Evolutionary conservation across 345 rosid species (phyloP).

Genomic region (Pelargonium nanum): DNA sequence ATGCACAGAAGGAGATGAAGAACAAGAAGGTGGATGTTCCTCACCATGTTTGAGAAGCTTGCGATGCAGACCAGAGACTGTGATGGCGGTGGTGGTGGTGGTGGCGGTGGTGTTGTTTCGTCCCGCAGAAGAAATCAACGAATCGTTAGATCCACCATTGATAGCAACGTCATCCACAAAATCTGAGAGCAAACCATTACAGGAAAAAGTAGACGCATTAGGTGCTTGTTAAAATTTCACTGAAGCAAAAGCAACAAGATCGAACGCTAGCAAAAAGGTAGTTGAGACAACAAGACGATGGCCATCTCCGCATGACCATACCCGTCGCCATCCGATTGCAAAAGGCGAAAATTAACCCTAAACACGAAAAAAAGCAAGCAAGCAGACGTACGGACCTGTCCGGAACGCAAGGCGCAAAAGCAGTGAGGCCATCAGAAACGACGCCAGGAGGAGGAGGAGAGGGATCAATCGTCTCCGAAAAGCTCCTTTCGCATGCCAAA

Average conservation of each 20-base stretch:
- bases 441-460: background rate
- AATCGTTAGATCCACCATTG: background rate
- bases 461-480: constrained; percentile 6
- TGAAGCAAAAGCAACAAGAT: constrained; percentile 5
- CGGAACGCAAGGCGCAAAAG: background rate
- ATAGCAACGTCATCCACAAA: background rate
- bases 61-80: constrained; percentile 28
- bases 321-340: background rate
- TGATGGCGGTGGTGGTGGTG: background rate
- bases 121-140: background rate
- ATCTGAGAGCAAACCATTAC: constrained; percentile 8
- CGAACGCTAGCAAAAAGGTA: constrained; percentile 4
- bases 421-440: background rate
- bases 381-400: constrained; percentile 5
- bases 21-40: background rate
- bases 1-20: background rate
- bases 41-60: constrained; percentile 44
- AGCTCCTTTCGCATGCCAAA: constrained; percentile 5
- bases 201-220: background rate
- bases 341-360: background rate
- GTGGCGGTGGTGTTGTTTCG: background rate
- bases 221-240: background rate
- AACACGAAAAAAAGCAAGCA: too few species aligned
- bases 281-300: background rate
- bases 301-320: background rate